These are phyloP conservation scores for Exophiala mesophila DNA, from an alignment of 2,329 filamentous ascomycete species.

Conservation along the genomic window DNA sequence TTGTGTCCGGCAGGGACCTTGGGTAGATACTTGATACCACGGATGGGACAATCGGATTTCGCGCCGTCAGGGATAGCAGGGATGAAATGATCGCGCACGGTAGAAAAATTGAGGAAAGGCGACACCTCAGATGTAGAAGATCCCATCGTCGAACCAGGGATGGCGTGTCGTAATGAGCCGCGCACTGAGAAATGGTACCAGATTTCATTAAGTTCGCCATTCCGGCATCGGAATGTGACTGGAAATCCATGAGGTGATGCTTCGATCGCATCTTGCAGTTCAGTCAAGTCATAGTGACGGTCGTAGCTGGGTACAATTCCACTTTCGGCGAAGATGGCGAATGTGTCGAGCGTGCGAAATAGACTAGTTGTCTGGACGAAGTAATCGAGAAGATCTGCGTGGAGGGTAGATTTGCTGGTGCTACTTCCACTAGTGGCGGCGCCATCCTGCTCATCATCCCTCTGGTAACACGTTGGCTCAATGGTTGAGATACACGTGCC, in stretches of 20 bases:
- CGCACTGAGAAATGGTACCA: constrained; percentile 62
- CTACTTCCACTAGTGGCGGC: not conserved
- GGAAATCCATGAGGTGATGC: constrained; percentile 50
- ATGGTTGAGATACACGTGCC: constrained; percentile 65
- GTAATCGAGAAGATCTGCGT: constrained; percentile 62
- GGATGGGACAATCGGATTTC: constrained; percentile 57
- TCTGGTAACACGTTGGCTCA: constrained; percentile 59
- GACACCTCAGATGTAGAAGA: constrained; percentile 9
- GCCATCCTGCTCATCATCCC: constrained; percentile 39
- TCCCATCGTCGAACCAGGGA: not conserved
- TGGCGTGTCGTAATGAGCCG: constrained; percentile 38
- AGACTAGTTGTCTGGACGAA: constrained; percentile 62
- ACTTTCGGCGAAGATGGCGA: constrained; percentile 56
- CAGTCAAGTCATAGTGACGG: constrained; percentile 54
- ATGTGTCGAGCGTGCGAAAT: constrained; percentile 63
- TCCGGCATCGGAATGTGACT: constrained; percentile 55
- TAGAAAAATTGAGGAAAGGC: constrained; percentile 43
- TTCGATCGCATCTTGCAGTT: constrained; percentile 57
- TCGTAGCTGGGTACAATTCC: constrained; percentile 52
- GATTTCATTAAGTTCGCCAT: constrained; percentile 47
- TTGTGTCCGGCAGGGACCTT: constrained; percentile 40
- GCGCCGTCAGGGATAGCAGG: constrained; percentile 44
- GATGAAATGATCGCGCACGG: constrained; percentile 42
- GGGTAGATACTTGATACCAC: constrained; percentile 61
- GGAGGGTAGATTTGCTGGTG: constrained; percentile 33